phyloP scores from a whole-genome alignment of 345 rosid species.

The Clarkia xantiana region DNA sequence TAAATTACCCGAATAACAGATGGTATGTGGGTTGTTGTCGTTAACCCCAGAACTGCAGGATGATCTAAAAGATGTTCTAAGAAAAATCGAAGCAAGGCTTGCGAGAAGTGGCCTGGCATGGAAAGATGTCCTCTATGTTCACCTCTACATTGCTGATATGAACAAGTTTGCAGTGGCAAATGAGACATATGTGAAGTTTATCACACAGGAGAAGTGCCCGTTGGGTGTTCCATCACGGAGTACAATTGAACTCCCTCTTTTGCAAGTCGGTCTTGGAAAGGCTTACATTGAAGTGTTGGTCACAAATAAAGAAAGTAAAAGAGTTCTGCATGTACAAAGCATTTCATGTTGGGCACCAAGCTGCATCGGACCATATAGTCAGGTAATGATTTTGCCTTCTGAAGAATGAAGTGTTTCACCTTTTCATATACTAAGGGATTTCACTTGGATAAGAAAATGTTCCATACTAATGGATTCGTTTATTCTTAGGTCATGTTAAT shows the following conservation, averaged over 20 bases:
- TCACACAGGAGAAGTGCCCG: conserved; percentile 81
- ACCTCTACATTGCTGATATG: conserved; percentile 86
- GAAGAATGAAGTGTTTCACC: not conserved
- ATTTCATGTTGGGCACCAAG: conserved; percentile 98
- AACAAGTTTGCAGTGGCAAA: conserved; percentile 61
- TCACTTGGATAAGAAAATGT: too few relatives aligned
- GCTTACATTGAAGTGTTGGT: conserved; percentile 76
- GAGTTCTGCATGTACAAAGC: conserved; percentile 90
- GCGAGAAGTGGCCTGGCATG: conserved; percentile 39
- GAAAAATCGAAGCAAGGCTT: conserved; percentile 51
- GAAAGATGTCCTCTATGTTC: conserved; percentile 76
- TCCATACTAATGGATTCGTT: too few relatives aligned
- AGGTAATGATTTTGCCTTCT: conserved; percentile 26
- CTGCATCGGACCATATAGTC: conserved; percentile 98
- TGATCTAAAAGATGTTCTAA: conserved; percentile 49
- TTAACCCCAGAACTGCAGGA: conserved; percentile 45
- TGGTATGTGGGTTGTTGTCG: conserved; percentile 1
- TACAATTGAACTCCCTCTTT: conserved; percentile 77
- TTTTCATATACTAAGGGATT: too few relatives aligned
- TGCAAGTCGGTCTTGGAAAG: conserved; percentile 56
- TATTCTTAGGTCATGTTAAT: too few relatives aligned
- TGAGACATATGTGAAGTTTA: conserved; percentile 71
- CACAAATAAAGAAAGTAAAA: conserved; percentile 54
- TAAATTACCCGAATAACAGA: not conserved
- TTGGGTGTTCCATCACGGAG: conserved; percentile 98